A percentile compares a stretch with the other conserved stretches of the same genome.
Evolutionary conservation across 164 flowering plant genomes (phyloP).

Genomic region (Saururus chinensis): DNA sequence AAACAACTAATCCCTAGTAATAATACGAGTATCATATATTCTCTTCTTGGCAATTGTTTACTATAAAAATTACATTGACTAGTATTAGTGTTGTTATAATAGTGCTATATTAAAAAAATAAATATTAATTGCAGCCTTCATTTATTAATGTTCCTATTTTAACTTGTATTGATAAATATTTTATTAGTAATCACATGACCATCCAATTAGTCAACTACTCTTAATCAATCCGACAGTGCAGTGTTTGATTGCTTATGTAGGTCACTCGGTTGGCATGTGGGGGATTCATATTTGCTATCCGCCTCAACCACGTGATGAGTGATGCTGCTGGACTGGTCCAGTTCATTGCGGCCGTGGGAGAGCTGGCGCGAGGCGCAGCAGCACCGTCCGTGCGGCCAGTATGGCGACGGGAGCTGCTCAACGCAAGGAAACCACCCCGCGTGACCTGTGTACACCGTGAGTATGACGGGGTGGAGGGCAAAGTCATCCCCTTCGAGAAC

Average conservation of each 20-base stretch:
- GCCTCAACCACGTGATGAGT: constrained; percentile 27
- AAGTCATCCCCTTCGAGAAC: not conserved
- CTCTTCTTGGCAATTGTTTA: no score
- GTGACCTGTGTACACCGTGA: constrained; percentile 15
- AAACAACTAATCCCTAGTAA: no score
- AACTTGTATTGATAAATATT: no score
- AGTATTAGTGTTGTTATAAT: no score
- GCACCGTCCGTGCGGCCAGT: constrained; percentile 22
- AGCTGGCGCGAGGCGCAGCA: constrained; percentile 19
- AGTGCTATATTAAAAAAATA: no score
- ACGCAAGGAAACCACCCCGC: constrained; percentile 17
- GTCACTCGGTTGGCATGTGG: constrained; percentile 41
- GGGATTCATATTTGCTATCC: constrained; percentile 21
- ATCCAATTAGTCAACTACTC: no score
- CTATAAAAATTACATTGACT: no score
- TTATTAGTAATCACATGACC: no score
- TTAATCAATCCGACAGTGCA: not conserved
- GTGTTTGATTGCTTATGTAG: constrained; percentile 17
- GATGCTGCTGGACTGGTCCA: constrained; percentile 22
- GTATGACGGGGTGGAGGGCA: not conserved
- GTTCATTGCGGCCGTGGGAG: constrained; percentile 19
- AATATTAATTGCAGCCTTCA: no score
- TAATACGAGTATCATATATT: no score
- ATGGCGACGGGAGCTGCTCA: constrained; percentile 16
- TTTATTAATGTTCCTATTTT: no score